Evolutionary conservation across 805 yeast species (phyloP).

Genomic region (Teunomyces cretensis): DNA sequence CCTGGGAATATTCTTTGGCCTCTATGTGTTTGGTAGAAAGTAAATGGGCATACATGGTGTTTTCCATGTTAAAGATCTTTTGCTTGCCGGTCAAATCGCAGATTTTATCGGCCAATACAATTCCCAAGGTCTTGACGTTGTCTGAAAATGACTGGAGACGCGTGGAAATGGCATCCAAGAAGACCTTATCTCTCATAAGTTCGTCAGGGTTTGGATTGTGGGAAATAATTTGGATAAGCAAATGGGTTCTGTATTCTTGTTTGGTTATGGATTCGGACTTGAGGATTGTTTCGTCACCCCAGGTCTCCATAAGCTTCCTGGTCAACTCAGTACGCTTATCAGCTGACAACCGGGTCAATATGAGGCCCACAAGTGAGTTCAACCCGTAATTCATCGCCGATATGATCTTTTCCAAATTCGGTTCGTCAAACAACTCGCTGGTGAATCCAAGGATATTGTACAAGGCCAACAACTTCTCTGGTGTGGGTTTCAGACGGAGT

Average conservation of each 20-base stretch:
- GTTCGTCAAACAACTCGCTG: slow-evolving; percentile 17
- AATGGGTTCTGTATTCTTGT: slow-evolving; percentile 52
- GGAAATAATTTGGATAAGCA: slow-evolving; percentile 39
- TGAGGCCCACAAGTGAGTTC: slow-evolving; percentile 16
- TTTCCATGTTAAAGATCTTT: slow-evolving; percentile 32
- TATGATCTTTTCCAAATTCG: slow-evolving; percentile 18
- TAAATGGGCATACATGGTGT: not conserved
- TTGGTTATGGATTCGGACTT: slow-evolving; percentile 35
- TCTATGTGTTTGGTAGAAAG: not conserved
- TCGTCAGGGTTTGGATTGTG: slow-evolving; percentile 16
- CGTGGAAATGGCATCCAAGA: slow-evolving; percentile 52
- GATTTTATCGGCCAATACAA: slow-evolving; percentile 55
- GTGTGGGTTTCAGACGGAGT: slow-evolving; percentile 2
- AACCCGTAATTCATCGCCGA: slow-evolving; percentile 12
- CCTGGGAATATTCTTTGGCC: not conserved
- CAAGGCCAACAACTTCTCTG: slow-evolving; percentile 16
- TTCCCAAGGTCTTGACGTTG: slow-evolving; percentile 51
- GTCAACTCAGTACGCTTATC: slow-evolving; percentile 6
- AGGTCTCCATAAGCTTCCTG: slow-evolving; percentile 7
- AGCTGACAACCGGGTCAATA: slow-evolving; percentile 7
- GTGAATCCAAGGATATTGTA: slow-evolving; percentile 16
- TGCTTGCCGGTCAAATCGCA: slow-evolving; percentile 31
- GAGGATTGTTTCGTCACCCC: slow-evolving; percentile 37
- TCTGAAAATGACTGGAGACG: slow-evolving; percentile 51
- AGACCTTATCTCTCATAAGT: slow-evolving; percentile 36